Conservation (phyloP, 192 early-diverging fungal genomes). For the Allomyces macrogynus region DNA sequence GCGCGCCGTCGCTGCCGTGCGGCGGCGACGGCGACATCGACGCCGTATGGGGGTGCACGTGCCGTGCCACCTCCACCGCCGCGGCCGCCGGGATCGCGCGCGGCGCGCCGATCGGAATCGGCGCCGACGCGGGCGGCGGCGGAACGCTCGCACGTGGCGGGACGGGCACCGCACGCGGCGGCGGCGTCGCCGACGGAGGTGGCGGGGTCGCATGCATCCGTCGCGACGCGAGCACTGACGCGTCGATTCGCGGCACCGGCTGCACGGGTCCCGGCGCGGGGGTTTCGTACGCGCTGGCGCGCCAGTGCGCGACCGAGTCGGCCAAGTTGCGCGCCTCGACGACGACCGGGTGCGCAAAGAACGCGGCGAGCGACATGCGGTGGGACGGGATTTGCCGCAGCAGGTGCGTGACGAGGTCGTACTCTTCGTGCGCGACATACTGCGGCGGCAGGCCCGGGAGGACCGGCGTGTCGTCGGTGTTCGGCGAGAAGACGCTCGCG, state of each 20-base stretch:
- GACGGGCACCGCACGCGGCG: background rate
- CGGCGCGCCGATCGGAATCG: background rate
- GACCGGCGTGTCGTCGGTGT: background rate
- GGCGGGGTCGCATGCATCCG: background rate
- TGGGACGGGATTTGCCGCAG: slow-evolving; percentile 71
- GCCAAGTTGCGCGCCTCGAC: slow-evolving; percentile 3
- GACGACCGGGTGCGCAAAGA: slow-evolving; percentile 68
- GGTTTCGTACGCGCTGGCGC: background rate
- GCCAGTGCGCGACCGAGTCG: background rate
- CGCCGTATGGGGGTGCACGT: background rate
- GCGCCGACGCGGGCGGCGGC: background rate
- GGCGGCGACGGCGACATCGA: background rate
- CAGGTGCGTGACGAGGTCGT: slow-evolving; percentile 61
- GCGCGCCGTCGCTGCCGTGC: too few species aligned
- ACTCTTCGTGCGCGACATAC: slow-evolving; percentile 28
- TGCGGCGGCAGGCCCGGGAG: background rate
- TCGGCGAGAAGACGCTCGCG: background rate
- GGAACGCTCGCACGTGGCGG: background rate
- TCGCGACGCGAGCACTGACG: background rate
- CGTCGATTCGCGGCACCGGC: background rate
- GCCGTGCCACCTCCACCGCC: too few species aligned
- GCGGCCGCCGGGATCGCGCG: background rate
- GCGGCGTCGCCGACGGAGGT: background rate
- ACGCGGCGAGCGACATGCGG: slow-evolving; percentile 81
- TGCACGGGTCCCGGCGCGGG: slow-evolving; percentile 1